These are phyloP conservation scores for Stereum hirsutum DNA, from an alignment of 1,284 basidiomycete genomes.

Conservation along the genomic window DNA sequence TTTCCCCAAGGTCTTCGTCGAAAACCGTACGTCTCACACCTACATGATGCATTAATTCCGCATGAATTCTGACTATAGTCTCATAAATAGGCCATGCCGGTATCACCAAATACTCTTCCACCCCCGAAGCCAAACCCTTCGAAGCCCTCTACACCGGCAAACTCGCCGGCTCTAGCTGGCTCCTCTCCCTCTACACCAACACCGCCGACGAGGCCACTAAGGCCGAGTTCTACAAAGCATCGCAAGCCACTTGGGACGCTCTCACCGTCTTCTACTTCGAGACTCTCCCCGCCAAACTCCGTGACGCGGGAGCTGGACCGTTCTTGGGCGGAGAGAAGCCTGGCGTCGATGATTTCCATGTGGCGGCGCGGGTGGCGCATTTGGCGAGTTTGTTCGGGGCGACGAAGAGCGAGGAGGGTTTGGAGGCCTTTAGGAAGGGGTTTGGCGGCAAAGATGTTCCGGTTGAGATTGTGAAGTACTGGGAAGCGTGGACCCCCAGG, in stretches of 20 bases:
- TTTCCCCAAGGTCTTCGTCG: slow-evolving; percentile 30
- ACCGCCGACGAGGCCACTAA: slow-evolving; percentile 25
- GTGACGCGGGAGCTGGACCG: slow-evolving; percentile 29
- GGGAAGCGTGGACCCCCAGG: slow-evolving; percentile 40
- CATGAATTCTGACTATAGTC: no score
- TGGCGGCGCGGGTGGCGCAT: slow-evolving; percentile 42
- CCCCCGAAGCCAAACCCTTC: slow-evolving; percentile 32
- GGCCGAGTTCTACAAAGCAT: slow-evolving; percentile 30
- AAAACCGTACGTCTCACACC: slow-evolving; percentile 34
- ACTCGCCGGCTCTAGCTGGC: slow-evolving; percentile 33
- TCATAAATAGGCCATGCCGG: slow-evolving; percentile 26
- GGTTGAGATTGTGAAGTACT: slow-evolving; percentile 32
- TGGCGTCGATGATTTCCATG: slow-evolving; percentile 46
- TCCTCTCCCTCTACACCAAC: slow-evolving; percentile 36
- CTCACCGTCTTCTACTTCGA: slow-evolving; percentile 29
- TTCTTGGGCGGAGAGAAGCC: slow-evolving; percentile 40
- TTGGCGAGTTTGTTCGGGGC: slow-evolving; percentile 28
- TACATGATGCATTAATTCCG: no score
- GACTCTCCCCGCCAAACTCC: slow-evolving; percentile 24
- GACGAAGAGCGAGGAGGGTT: slow-evolving; percentile 24
- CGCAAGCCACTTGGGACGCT: slow-evolving; percentile 29
- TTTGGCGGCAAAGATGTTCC: slow-evolving; percentile 29
- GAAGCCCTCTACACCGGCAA: slow-evolving; percentile 45
- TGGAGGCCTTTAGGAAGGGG: slow-evolving; percentile 29
- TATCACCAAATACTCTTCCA: slow-evolving; percentile 29